Base-by-base conservation (phyloP, 2,329 filamentous ascomycete genomes). In the Aspergillus phoenicis region DNA sequence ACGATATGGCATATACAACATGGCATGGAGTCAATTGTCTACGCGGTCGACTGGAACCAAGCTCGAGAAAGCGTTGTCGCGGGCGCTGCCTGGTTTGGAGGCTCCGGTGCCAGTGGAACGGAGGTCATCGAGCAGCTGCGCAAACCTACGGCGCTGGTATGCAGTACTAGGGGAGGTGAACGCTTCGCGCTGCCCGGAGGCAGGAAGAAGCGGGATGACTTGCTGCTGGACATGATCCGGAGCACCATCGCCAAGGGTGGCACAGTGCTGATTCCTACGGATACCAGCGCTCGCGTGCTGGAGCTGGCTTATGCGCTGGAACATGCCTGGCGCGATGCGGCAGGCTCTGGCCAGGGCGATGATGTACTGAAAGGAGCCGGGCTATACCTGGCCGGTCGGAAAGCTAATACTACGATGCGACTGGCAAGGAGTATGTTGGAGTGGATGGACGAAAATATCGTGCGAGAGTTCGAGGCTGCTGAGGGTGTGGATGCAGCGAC, bases 1-100 rank as follows among this genome's bases (percentile, higher is more conserved):
- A 98, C 95, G 24, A 97, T 99, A 81, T 99, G 95, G 95, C 94
- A 98, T 71, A 93, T 99, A 66, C 94, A 98, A 71, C 93, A 98
- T 80, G 93, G 93, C 0, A 85, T 97, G 73, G 95, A 99, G 75
- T 97, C 93, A 0, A 94, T 99, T 45, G 93, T 99, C 1, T 98
- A 99, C 71, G 94, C 95, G 0, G 91, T 97, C 17, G 94, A 98
- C 72, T 99, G 95, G 95, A 97, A 97, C 70, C 93, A 97, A 77
- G 92, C 91, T n/a, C 87, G 92, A 68, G 95, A 99, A 75, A 96
- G 97, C 77, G 93, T 98, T 15, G 88, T 97, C 62, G 89, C 94
- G 0, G 94, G 94, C 64, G 95, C 95, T 22, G 93, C 94, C 26
- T 98, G 95, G 92, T 84, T 99, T 45, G 92, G 91, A 49, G 91